phyloP scores from a whole-genome alignment of 805 yeast genomes.

The Kodamaea laetipori region DNA sequence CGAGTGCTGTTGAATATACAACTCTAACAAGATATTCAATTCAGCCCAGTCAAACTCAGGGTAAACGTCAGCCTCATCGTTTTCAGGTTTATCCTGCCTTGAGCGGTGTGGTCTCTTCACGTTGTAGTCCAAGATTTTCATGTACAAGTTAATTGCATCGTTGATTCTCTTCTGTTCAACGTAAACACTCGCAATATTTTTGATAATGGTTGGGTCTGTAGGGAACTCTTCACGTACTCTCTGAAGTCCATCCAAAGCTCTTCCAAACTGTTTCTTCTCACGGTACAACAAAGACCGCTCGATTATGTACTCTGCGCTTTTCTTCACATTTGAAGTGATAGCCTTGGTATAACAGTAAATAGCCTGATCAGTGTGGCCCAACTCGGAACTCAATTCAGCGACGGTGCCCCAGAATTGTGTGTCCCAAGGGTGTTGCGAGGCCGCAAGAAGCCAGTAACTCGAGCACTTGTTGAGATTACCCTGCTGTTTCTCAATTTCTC shows the following conservation, averaged over 20 bases:
- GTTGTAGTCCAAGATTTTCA: conserved; percentile 63
- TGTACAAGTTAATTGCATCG: conserved; percentile 75
- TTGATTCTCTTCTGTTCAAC: conserved; percentile 60
- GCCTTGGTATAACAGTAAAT: conserved; percentile 75
- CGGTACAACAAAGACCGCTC: conserved; percentile 68
- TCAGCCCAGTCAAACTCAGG: conserved; percentile 85
- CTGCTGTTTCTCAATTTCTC: conserved; percentile 74
- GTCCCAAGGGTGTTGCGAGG: conserved; percentile 75
- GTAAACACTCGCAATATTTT: conserved; percentile 56
- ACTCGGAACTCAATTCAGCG: conserved; percentile 63
- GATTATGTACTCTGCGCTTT: conserved; percentile 48
- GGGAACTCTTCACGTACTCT: conserved; percentile 58
- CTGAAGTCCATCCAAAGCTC: conserved; percentile 75
- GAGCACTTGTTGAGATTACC: conserved; percentile 74
- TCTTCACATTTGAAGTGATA: conserved; percentile 44
- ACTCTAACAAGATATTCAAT: conserved; percentile 78
- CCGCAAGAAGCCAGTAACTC: conserved; percentile 79
- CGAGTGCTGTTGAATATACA: conserved; percentile 69
- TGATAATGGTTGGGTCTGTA: conserved; percentile 55
- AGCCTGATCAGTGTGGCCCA: conserved; percentile 75
- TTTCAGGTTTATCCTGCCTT: conserved; percentile 29
- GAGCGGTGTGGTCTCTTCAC: conserved; percentile 31
- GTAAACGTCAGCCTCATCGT: conserved; percentile 16
- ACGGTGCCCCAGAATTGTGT: conserved; percentile 77
- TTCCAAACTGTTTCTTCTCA: conserved; percentile 62